Base-by-base conservation (phyloP, 306 rosid genomes). In the Parietaria judaica region DNA sequence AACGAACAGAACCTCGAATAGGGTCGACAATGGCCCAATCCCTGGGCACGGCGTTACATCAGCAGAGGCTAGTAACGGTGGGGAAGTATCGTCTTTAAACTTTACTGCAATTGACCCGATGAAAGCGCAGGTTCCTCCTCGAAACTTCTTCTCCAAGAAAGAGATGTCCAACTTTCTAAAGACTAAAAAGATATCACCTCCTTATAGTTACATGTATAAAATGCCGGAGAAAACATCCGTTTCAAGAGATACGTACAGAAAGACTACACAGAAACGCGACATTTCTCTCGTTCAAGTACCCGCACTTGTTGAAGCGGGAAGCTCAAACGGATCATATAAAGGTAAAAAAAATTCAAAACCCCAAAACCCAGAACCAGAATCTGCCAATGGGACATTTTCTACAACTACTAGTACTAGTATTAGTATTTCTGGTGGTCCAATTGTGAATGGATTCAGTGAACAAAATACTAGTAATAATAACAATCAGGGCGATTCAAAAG, bases 81-180 rank as follows among this genome's bases (percentile, higher is more conserved):
- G 69, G 56, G 75, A 68, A 51, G 83, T 61, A 70, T 71, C 67
- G 63, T 50, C 44, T n/a, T 60, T 77, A 48, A 68, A 58, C 70
- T 65, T 62, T 66, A 11, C 67, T 61, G 71, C 70, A 76, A 72
- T 79, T 67, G 82, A 76, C 66, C 99, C 99, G 61, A 62, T 88
- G 59, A 81, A 72, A 60, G 83, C 94, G 60, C 97, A 88, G 79
- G 66, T 86, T 76, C 99, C 95, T 79, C 86, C 95, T 54, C 58
- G 74, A 69, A 80, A 86, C 72, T 56, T 79, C 54, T 84, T 92
- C 70, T 88, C 95, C 57, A 92, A 74, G 72, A 84, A 75, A 58
- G 85, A 84, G 64, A 86, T 88, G 90, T 80, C 94, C 67, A 65
- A 66, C 62, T 92, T 77, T 76, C 70, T 78, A n/a, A 75, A 63